A percentile compares a stretch with the other conserved stretches of the same genome.
phyloP scores from a whole-genome alignment of 2,329 filamentous ascomycete genomes.

The Aureobasidium melanogenum region DNA sequence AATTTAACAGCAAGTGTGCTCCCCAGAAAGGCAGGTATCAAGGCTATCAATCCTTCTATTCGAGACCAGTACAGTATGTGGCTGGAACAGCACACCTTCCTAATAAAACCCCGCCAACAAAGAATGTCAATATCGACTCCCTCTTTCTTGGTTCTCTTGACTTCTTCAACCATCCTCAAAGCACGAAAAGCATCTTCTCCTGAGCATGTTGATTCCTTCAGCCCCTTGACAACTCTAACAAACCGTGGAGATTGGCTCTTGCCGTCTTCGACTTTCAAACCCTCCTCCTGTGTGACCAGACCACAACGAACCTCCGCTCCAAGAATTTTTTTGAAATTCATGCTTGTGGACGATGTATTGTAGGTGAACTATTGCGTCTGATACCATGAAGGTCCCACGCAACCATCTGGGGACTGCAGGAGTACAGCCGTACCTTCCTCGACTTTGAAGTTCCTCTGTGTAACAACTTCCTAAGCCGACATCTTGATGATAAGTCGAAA shows the following conservation, averaged over 20 bases:
- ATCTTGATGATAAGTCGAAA: slow-evolving; percentile 46
- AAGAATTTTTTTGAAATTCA: slow-evolving; percentile 33
- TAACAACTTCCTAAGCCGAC: slow-evolving; percentile 39
- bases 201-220: slow-evolving; percentile 39
- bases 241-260: slow-evolving; percentile 44
- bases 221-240: slow-evolving; percentile 37
- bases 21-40: neutral
- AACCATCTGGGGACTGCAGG: slow-evolving; percentile 44
- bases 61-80: neutral
- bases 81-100: neutral
- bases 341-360: slow-evolving; percentile 34
- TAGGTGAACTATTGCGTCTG: slow-evolving; percentile 45
- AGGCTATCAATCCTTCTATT: neutral
- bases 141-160: slow-evolving; percentile 35
- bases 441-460: slow-evolving; percentile 39
- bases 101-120: neutral
- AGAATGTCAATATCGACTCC: slow-evolving; percentile 18
- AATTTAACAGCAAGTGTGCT: neutral
- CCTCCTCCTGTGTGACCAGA: slow-evolving; percentile 38
- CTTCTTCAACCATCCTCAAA: slow-evolving; percentile 44
- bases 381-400: slow-evolving; percentile 49
- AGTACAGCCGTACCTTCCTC: slow-evolving; percentile 51
- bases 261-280: slow-evolving; percentile 21
- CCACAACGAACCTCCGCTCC: slow-evolving; percentile 43
- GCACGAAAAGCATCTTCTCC: slow-evolving; percentile 43